Evolutionary conservation across 2,329 filamentous ascomycete species (phyloP).

Genomic region (Cladosporium sp.): DNA sequence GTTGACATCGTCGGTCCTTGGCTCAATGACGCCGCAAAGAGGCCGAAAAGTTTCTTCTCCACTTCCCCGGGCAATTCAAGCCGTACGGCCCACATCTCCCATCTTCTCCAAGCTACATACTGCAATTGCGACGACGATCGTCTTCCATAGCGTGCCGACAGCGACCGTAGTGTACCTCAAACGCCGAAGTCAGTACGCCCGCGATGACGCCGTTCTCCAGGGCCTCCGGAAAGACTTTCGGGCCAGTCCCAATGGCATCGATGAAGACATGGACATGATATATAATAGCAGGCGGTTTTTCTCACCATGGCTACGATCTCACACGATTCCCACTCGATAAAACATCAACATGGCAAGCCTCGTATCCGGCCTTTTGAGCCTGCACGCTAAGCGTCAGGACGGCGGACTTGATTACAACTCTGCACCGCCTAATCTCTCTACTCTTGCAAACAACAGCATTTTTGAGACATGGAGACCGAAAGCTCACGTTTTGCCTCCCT

Average conservation of each 20-base stretch:
- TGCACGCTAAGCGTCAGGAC: neutral
- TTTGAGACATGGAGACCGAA: conserved; percentile 30
- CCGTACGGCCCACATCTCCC: neutral
- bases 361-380: neutral
- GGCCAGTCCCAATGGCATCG: neutral
- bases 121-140: conserved; percentile 6
- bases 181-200: conserved; percentile 10
- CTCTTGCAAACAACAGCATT: conserved; percentile 30
- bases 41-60: neutral
- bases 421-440: conserved; percentile 36
- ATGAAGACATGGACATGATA: neutral
- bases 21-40: neutral
- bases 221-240: neutral
- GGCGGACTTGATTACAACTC: conserved; percentile 27
- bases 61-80: neutral
- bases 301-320: neutral
- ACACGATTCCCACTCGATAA: neutral
- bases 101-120: conserved; percentile 5
- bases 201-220: conserved; percentile 4
- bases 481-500: conserved; percentile 37
- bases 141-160: conserved; percentile 1
- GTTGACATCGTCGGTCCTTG: conserved; percentile 2
- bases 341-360: neutral
- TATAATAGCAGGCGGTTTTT: neutral
- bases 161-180: neutral